These are phyloP conservation scores for Loxodes magnus DNA, from an alignment of 73 alveolate genomes.

Conservation along the genomic window DNA sequence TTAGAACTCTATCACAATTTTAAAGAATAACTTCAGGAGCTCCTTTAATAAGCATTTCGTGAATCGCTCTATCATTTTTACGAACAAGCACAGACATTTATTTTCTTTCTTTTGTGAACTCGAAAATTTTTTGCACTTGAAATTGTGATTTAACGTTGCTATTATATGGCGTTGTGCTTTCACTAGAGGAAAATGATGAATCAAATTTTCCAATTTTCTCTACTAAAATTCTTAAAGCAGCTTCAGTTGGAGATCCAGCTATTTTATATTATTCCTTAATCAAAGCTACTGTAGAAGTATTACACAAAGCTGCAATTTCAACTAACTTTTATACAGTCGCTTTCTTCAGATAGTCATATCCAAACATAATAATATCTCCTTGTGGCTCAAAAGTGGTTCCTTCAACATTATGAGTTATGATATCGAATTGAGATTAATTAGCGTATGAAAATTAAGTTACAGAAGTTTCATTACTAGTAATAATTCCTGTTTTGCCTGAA, in stretches of 20 bases:
- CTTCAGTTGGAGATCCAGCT: slow-evolving; percentile 79
- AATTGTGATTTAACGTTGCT: slow-evolving; percentile 9
- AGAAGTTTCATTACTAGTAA: slow-evolving; percentile 70
- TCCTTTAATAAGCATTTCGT: slow-evolving; percentile 56
- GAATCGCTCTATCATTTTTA: slow-evolving; percentile 40
- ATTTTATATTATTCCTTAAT: slow-evolving; percentile 22
- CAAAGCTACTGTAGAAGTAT: slow-evolving; percentile 24
- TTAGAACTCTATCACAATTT: slow-evolving; percentile 25
- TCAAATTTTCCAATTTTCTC: slow-evolving; percentile 76
- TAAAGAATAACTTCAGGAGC: slow-evolving; percentile 39
- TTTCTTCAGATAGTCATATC: slow-evolving; percentile 6
- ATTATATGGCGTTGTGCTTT: slow-evolving; percentile 10
- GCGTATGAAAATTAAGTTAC: slow-evolving; percentile 36
- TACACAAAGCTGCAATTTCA: slow-evolving; percentile 30
- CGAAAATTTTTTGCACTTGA: slow-evolving; percentile 58
- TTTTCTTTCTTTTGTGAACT: slow-evolving; percentile 93
- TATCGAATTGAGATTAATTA: slow-evolving; percentile 17
- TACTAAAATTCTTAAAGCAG: slow-evolving; percentile 79
- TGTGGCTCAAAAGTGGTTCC: slow-evolving; percentile 61
- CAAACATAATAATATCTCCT: slow-evolving; percentile 40
- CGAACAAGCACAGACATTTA: slow-evolving; percentile 85
- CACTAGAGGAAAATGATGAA: slow-evolving; percentile 19
- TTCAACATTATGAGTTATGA: slow-evolving; percentile 34
- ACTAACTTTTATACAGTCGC: slow-evolving; percentile 33
- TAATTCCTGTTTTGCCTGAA: slow-evolving; percentile 95